These are phyloP conservation scores for Odonthalia washingtoniensis DNA, from an alignment of 31 red algal species.

Conservation along the genomic window DNA sequence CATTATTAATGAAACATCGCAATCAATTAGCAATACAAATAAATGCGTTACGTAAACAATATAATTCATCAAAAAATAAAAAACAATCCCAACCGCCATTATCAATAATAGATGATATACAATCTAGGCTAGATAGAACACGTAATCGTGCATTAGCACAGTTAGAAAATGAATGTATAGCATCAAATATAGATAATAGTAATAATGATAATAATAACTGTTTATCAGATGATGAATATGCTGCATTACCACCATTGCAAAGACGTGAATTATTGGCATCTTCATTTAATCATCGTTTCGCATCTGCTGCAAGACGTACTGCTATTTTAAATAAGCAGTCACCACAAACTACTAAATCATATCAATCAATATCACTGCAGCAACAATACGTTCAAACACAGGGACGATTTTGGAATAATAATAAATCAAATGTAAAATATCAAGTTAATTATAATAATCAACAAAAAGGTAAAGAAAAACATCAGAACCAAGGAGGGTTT, in stretches of 20 bases:
- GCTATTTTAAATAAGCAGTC: not conserved
- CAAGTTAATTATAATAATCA: not conserved
- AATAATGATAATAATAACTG: not conserved
- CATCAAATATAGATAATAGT: not conserved
- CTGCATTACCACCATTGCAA: conserved; percentile 12
- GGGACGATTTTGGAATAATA: not conserved
- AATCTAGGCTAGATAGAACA: conserved; percentile 4
- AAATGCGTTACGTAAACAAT: too few relatives aligned
- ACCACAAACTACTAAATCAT: not conserved
- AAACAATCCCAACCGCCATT: too few relatives aligned
- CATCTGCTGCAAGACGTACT: not conserved
- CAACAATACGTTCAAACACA: too few relatives aligned
- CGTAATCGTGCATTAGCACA: conserved; percentile 35
- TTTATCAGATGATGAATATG: conserved; percentile 17
- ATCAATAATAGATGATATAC: too few relatives aligned
- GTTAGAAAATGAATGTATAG: conserved; percentile 24
- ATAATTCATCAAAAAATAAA: too few relatives aligned
- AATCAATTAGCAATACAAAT: too few relatives aligned
- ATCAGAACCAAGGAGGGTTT: not conserved
- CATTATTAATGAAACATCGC: too few relatives aligned
- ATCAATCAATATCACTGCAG: too few relatives aligned
- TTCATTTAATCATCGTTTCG: not conserved
- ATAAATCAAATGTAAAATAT: not conserved
- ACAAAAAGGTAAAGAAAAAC: not conserved
- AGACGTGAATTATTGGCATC: conserved; percentile 22